These are phyloP conservation scores for Apostasia ramifera DNA, from an alignment of 106 monocot species.

Conservation along the genomic window DNA sequence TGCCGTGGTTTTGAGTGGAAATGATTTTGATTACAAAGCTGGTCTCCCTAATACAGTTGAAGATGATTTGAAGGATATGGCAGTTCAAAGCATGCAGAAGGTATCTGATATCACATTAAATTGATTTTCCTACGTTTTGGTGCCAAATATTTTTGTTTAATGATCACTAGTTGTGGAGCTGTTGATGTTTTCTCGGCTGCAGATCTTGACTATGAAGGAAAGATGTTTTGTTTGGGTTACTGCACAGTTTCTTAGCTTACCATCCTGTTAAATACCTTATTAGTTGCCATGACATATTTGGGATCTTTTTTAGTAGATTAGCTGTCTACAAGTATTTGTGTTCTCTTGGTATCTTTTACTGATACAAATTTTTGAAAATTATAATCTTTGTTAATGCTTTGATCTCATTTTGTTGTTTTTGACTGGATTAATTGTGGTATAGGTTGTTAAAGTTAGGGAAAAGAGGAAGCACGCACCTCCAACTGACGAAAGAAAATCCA, in stretches of 20 bases:
- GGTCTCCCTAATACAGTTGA: not conserved
- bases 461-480: slow-evolving; percentile 41
- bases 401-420: not conserved
- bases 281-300: not conserved
- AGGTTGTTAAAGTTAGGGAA: slow-evolving; percentile 28
- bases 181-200: no score
- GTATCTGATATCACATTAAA: not conserved
- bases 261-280: not conserved
- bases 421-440: slow-evolving; percentile 2
- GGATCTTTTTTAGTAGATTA: not conserved
- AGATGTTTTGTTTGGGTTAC: no score
- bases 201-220: no score
- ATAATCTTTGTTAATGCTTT: not conserved
- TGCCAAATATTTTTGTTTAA: not conserved
- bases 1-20: not conserved
- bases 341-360: not conserved
- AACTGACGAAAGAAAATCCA: slow-evolving; percentile 61
- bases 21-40: not conserved
- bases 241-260: no score
- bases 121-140: not conserved
- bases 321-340: not conserved
- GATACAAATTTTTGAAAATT: not conserved
- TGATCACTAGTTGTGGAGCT: not conserved
- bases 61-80: not conserved
- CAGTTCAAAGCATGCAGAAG: not conserved